Evolutionary conservation across 495 filamentous ascomycete species (phyloP).

Genomic region (Hypoxylon perforatum): DNA sequence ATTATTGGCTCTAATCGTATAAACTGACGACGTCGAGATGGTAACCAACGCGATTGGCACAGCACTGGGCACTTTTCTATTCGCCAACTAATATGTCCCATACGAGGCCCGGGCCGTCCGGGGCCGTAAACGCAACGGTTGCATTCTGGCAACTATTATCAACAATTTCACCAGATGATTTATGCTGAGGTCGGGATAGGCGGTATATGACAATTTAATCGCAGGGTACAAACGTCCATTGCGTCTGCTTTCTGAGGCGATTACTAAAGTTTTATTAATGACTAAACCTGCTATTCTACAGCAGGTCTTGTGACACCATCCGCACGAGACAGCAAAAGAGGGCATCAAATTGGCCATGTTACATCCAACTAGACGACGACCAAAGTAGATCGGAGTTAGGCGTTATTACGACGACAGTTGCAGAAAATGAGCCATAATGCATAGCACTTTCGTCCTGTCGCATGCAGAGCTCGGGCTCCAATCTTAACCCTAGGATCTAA

Average conservation of each 20-base stretch:
- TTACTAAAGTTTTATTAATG: slow-evolving; percentile 27
- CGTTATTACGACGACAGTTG: too few relatives aligned
- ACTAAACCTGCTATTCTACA: slow-evolving; percentile 33
- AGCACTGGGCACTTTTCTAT: slow-evolving; percentile 42
- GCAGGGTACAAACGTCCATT: slow-evolving; percentile 47
- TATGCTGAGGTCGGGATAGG: slow-evolving; percentile 46
- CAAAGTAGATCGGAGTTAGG: too few relatives aligned
- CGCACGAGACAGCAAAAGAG: slow-evolving; percentile 50
- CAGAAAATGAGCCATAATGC: too few relatives aligned
- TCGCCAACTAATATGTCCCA: slow-evolving; percentile 25
- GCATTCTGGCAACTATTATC: slow-evolving; percentile 43
- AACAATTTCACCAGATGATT: slow-evolving; percentile 37
- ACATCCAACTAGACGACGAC: slow-evolving; percentile 24
- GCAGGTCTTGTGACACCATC: slow-evolving; percentile 46
- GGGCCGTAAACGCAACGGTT: slow-evolving; percentile 19
- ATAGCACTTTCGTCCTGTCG: too few relatives aligned
- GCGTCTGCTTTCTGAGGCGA: slow-evolving; percentile 44
- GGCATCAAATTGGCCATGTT: slow-evolving; percentile 37
- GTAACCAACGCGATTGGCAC: slow-evolving; percentile 49
- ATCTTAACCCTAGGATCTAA: too few relatives aligned
- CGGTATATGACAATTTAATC: slow-evolving; percentile 25
- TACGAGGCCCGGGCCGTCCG: slow-evolving; percentile 23
- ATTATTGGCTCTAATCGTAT: too few relatives aligned
- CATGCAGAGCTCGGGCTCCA: too few relatives aligned
- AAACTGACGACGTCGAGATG: slow-evolving; percentile 46